Percentiles rank a stretch among this genome's conserved stretches.
Evolutionary conservation across 2,329 filamentous ascomycete genomes (phyloP).

Genomic region (Didymella exigua): DNA sequence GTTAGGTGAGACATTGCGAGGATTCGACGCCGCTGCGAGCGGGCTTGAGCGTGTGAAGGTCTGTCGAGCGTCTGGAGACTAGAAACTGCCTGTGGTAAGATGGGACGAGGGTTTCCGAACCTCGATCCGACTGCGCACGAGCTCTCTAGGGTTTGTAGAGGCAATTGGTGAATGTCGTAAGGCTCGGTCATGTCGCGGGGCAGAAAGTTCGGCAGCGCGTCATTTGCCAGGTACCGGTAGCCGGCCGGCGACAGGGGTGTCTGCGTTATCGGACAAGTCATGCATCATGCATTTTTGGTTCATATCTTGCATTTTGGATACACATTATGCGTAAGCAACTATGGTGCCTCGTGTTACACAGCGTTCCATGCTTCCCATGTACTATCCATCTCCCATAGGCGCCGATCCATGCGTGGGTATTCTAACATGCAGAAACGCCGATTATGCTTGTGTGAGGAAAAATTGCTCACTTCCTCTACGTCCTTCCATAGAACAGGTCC

Average conservation of each 20-base stretch:
- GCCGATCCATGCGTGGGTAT: conserved; percentile 19
- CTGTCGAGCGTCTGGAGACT: not conserved
- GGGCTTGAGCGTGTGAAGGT: not conserved
- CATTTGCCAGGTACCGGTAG: conserved; percentile 35
- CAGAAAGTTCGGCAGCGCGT: conserved; percentile 30
- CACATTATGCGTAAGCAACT: conserved; percentile 1
- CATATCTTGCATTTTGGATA: not conserved
- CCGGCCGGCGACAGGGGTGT: conserved; percentile 8
- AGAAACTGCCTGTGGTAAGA: not conserved
- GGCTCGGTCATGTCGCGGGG: conserved; percentile 6
- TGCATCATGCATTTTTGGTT: not conserved
- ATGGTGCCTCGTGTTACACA: not conserved
- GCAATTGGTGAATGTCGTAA: conserved; percentile 5
- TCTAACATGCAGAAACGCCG: conserved; percentile 8
- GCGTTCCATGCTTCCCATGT: not conserved
- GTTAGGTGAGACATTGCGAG: conserved; percentile 26
- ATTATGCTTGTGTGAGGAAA: not conserved
- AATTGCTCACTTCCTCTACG: conserved; percentile 2
- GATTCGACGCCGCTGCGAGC: conserved; percentile 17
- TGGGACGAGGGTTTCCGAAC: not conserved
- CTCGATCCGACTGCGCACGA: not conserved
- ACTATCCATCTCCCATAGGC: not conserved
- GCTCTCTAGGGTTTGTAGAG: not conserved
- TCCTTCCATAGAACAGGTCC: conserved; percentile 21
- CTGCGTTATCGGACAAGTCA: conserved; percentile 20